Conservation (phyloP, 805 yeast species). For the Lipomyces orientalis region DNA sequence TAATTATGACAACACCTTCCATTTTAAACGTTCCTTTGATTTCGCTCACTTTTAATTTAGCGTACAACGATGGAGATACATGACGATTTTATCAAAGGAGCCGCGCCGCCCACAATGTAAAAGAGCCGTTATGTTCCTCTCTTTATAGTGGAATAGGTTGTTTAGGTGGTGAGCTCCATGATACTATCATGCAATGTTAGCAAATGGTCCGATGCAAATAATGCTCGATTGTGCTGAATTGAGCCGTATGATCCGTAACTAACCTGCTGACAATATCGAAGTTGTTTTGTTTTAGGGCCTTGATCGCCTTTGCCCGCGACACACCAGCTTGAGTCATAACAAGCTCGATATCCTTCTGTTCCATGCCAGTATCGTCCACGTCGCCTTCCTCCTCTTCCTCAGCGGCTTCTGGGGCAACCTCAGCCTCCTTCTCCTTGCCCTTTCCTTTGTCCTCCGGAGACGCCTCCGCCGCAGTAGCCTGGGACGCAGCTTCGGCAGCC, state of each 20-base stretch:
- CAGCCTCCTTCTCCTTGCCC: slow-evolving; percentile 53
- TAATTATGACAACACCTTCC: background rate
- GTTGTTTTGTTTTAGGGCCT: slow-evolving; percentile 84
- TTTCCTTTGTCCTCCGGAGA: slow-evolving; percentile 42
- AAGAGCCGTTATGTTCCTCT: background rate
- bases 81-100: background rate
- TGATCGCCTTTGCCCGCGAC: slow-evolving; percentile 86
- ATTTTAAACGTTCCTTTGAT: background rate
- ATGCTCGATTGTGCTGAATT: background rate
- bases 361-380: slow-evolving; percentile 85
- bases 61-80: background rate
- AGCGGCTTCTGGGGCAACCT: slow-evolving; percentile 55
- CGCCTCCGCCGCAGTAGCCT: slow-evolving; percentile 40
- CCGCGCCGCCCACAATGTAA: background rate
- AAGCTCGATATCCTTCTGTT: slow-evolving; percentile 79
- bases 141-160: background rate
- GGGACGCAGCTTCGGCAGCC: slow-evolving; percentile 53
- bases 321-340: slow-evolving; percentile 91
- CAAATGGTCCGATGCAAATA: background rate
- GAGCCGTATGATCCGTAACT: background rate
- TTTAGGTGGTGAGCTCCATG: slow-evolving; percentile 58
- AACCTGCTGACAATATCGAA: slow-evolving; percentile 88
- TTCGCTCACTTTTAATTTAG: background rate
- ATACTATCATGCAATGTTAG: slow-evolving; percentile 54
- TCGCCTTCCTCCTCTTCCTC: slow-evolving; percentile 69